Conservation (phyloP, 1,139 yeast genomes). For the Yamadazyma pseudoaaseri region DNA sequence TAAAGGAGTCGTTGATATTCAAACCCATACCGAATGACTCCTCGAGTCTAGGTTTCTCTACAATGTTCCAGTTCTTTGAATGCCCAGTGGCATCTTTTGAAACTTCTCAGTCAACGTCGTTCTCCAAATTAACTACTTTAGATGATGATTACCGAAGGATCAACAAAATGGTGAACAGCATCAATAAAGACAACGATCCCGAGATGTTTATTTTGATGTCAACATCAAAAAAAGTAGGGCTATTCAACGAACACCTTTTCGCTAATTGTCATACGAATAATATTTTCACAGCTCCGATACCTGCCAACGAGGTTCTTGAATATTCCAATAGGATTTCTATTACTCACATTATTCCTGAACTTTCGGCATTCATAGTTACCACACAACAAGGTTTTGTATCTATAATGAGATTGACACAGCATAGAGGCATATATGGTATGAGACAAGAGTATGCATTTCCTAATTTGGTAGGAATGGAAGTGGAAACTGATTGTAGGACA, state of each 20-base stretch:
- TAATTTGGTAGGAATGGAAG: slow-evolving; percentile 28
- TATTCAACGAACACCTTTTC: slow-evolving; percentile 52
- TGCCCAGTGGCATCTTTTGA: slow-evolving; percentile 21
- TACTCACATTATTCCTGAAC: slow-evolving; percentile 48
- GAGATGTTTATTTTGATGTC: slow-evolving; percentile 41
- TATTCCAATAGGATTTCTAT: slow-evolving; percentile 55
- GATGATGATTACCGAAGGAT: slow-evolving; percentile 41
- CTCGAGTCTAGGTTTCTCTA: slow-evolving; percentile 47
- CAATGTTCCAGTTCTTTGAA: slow-evolving; percentile 40
- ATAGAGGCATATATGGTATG: slow-evolving; percentile 56
- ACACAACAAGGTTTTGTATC: slow-evolving; percentile 62
- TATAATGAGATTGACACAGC: slow-evolving; percentile 54
- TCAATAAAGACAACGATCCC: neutral
- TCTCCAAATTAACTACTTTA: slow-evolving; percentile 19
- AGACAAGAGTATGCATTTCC: slow-evolving; percentile 62
- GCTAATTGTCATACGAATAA: slow-evolving; percentile 49
- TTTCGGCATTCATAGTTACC: slow-evolving; percentile 53
- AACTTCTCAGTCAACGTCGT: slow-evolving; percentile 4
- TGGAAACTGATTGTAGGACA: slow-evolving; percentile 31
- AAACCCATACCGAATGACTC: slow-evolving; percentile 25
- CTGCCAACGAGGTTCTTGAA: slow-evolving; percentile 24
- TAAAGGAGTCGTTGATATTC: slow-evolving; percentile 26
- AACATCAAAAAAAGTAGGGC: slow-evolving; percentile 39
- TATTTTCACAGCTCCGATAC: slow-evolving; percentile 38
- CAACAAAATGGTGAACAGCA: slow-evolving; percentile 17